A percentile compares a stretch with the other conserved stretches of the same genome.
phyloP scores from a whole-genome alignment of 2,329 filamentous ascomycete species.

The Whalleya microplaca region DNA sequence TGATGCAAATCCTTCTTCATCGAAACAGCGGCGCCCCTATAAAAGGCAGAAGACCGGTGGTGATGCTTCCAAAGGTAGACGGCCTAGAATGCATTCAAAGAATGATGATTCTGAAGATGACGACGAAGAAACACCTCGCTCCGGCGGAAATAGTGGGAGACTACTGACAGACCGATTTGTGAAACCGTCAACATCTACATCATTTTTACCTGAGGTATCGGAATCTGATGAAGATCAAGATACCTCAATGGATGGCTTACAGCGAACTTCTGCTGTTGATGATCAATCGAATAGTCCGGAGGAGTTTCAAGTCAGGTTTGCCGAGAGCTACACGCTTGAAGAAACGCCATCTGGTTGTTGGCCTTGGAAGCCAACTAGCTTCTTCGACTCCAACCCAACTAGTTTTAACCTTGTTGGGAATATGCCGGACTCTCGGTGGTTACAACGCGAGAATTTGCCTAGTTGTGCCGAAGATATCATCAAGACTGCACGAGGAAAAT shows the following conservation, averaged over 20 bases:
- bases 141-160: background rate
- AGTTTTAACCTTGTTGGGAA: slow-evolving; percentile 14
- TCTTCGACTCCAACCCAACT: slow-evolving; percentile 18
- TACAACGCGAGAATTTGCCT: slow-evolving; percentile 30
- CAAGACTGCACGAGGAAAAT: slow-evolving; percentile 15
- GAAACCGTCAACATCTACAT: slow-evolving; percentile 15
- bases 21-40: slow-evolving; percentile 1
- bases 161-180: slow-evolving; percentile 14
- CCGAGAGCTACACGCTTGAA: slow-evolving; percentile 6
- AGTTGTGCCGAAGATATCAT: slow-evolving; percentile 29
- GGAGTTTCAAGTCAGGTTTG: slow-evolving; percentile 1
- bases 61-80: background rate
- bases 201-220: slow-evolving; percentile 16
- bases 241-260: slow-evolving; percentile 1
- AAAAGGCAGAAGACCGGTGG: background rate
- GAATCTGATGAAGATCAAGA: slow-evolving; percentile 24
- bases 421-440: slow-evolving; percentile 20
- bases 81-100: background rate
- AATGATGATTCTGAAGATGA: background rate
- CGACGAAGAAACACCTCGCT: slow-evolving; percentile 1
- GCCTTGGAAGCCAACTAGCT: slow-evolving; percentile 13
- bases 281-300: slow-evolving; percentile 11
- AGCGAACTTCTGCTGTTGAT: slow-evolving; percentile 3
- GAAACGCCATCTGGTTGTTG: slow-evolving; percentile 13
- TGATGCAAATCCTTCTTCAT: slow-evolving; percentile 21